These are phyloP conservation scores for Eucalyptus marginata DNA, from an alignment of 345 rosid species.

Conservation along the genomic window DNA sequence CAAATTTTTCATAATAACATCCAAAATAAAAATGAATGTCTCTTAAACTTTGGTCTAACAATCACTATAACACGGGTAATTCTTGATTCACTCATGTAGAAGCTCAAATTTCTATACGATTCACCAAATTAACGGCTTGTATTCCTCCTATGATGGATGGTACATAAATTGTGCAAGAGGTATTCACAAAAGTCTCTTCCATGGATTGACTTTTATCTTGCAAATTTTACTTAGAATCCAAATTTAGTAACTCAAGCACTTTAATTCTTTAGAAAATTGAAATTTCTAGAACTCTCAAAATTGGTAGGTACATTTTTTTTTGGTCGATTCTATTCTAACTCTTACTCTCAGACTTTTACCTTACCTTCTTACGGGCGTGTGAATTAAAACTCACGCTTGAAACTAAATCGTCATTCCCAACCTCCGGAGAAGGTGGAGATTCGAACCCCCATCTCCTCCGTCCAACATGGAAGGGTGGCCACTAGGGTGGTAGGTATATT, in stretches of 20 bases:
- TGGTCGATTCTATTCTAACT: too few species aligned
- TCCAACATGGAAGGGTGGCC: too few species aligned
- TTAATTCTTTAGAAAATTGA: background rate
- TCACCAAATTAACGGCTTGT: accelerated
- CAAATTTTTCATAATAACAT: background rate
- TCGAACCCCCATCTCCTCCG: too few species aligned
- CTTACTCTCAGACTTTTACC: too few species aligned
- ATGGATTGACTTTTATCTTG: background rate
- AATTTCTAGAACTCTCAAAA: background rate
- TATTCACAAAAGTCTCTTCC: background rate
- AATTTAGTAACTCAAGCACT: background rate
- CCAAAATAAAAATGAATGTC: background rate
- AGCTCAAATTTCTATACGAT: background rate
- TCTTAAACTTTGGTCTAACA: background rate
- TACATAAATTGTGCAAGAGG: accelerated
- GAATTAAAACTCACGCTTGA: too few species aligned
- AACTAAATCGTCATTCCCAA: too few species aligned
- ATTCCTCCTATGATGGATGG: accelerated
- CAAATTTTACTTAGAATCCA: background rate
- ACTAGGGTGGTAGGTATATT: background rate
- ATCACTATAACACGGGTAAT: background rate
- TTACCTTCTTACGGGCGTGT: too few species aligned
- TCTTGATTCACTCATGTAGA: accelerated
- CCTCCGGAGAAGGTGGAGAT: too few species aligned
- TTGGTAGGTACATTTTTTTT: background rate